These are phyloP conservation scores for Aspergillus ochraceus DNA, from an alignment of 2,329 filamentous ascomycete species.

Conservation along the genomic window DNA sequence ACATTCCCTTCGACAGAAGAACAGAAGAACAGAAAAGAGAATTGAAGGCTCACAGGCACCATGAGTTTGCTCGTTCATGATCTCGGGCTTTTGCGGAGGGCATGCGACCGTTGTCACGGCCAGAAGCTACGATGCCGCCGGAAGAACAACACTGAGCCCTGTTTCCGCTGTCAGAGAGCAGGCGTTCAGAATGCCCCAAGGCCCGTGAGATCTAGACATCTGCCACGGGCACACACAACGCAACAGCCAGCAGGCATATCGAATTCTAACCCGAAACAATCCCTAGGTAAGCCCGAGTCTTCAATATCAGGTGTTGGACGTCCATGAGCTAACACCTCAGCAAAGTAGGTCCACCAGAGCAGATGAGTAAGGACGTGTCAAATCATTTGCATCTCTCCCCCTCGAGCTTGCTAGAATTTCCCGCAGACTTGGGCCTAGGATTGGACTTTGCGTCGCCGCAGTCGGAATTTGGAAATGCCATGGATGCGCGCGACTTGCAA, in stretches of 20 bases:
- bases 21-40: too few species aligned
- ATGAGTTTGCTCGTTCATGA: slow-evolving; percentile 4
- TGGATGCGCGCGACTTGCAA: not conserved
- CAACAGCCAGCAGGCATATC: not conserved
- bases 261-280: not conserved
- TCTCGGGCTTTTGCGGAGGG: not conserved
- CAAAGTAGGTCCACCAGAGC: not conserved
- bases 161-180: slow-evolving; percentile 1
- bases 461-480: not conserved
- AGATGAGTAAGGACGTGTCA: not conserved
- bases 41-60: not conserved
- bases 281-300: not conserved
- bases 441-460: not conserved
- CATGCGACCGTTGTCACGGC: slow-evolving; percentile 1
- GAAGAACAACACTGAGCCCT: not conserved
- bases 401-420: slow-evolving; percentile 2
- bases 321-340: not conserved
- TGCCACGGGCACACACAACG: not conserved
- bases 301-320: not conserved
- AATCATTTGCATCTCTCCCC: not conserved
- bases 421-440: slow-evolving; percentile 1
- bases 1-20: not conserved
- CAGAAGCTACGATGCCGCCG: slow-evolving; percentile 3
- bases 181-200: not conserved
- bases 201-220: not conserved